Base-by-base conservation (phyloP, 768 basidiomycete genomes). In the Xerocomus spinulosus region DNA sequence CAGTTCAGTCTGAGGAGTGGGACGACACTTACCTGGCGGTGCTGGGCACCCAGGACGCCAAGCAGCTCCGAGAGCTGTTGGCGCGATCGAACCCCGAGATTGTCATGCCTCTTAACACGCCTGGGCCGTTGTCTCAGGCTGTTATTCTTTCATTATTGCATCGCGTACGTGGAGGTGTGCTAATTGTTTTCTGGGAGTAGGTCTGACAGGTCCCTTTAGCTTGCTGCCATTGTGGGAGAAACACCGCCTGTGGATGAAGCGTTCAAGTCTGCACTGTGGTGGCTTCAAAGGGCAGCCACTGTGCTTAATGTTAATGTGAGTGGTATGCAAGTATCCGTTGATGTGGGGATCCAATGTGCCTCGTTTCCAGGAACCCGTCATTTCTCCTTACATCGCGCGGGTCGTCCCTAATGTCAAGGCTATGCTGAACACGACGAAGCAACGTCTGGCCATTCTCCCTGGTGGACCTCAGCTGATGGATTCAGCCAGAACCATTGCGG, bases 251-350 rank as follows among this genome's bases (percentile, higher is more conserved):
- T 77, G 40, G 89, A 92, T 51, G 90, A 92, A 57, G 67, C 77
- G 5, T 91, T 90, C 77, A 90, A 90, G 68, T 80, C 78, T 13
- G 80, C 85, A 7, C 69, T 92, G 48, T 91, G 90, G 88, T 92
- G 89, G 89, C 70, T 92, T 55, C 87, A 91, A 61, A 82, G 89
- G 46, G 75, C 85, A 30, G 73, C 86, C 7, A 71, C 77, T 13
- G 73, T 83, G 26, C 76, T 92, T 53, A 85, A 85, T 60, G 82
- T 87, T 42, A 83, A 82, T 58, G 86, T 85, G 62, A 23, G 76
- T 71, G 5, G 21, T 23, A 39, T 36, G 47, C 35, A 9, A 34
- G 42, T 17, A 28, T 42, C 13, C 40, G 29, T 8, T 50, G 23
- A 1, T 32, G 40, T 26, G 34, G 38, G 14, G 38, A 39, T 47